Evolutionary conservation across 2,329 filamentous ascomycete species (phyloP).

Genomic region (Phialophora chinensis): DNA sequence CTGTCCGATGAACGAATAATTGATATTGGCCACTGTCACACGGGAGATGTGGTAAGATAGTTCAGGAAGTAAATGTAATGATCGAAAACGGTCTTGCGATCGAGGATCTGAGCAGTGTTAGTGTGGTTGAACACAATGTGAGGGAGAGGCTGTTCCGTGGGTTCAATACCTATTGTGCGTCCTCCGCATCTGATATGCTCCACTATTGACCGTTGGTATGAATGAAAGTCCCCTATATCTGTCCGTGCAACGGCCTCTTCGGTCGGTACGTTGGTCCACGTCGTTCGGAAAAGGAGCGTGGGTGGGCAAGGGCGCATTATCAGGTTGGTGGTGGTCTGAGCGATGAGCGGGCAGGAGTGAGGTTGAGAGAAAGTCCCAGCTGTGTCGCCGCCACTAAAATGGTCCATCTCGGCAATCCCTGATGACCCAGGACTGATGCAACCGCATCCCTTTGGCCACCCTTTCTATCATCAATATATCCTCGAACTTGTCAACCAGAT

Average conservation of each 20-base stretch:
- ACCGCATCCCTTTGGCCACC: constrained; percentile 25
- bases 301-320: constrained; percentile 28
- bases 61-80: constrained; percentile 27
- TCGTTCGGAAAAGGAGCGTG: constrained; percentile 28
- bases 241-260: constrained; percentile 4
- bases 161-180: constrained; percentile 28
- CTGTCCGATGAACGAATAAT: constrained; percentile 24
- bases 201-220: constrained; percentile 16
- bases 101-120: constrained; percentile 24
- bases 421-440: constrained; percentile 18
- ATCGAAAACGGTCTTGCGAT: constrained; percentile 23
- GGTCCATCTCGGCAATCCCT: constrained; percentile 27
- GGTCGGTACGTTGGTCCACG: constrained; percentile 6
- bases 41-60: constrained; percentile 20
- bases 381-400: constrained; percentile 31
- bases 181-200: constrained; percentile 29
- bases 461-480: constrained; percentile 9
- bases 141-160: neutral
- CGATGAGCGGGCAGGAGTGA: constrained; percentile 25
- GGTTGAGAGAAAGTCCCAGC: constrained; percentile 24
- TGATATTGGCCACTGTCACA: constrained; percentile 31
- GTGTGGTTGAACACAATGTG: constrained; percentile 14
- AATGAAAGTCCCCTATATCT: constrained; percentile 15
- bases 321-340: constrained; percentile 22
- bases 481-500: constrained; percentile 16